A percentile compares a stretch with the other conserved stretches of the same genome.
Conservation (phyloP, 164 flowering plant species). For the Magnolia changhungtana region DNA sequence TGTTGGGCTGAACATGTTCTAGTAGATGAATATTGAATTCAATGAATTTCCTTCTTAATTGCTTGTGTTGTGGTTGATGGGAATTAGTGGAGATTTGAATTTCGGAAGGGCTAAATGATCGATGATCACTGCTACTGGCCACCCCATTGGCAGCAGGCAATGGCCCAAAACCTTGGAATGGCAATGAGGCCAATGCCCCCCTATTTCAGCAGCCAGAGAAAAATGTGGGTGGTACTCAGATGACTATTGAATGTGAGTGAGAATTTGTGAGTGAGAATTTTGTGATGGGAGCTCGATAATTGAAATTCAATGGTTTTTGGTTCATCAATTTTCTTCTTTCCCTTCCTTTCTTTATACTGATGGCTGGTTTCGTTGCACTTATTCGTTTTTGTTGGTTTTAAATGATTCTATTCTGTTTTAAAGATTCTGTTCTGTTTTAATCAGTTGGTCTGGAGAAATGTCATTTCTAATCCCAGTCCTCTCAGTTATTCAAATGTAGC, state of each 20-base stretch:
- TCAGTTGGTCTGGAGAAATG: neutral
- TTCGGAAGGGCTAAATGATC: too few relatives aligned
- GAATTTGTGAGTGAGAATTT: neutral
- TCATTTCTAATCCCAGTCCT: too few relatives aligned
- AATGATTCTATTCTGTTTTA: neutral
- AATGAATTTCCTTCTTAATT: too few relatives aligned
- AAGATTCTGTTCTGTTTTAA: neutral
- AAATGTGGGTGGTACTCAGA: too few relatives aligned
- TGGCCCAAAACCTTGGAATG: neutral
- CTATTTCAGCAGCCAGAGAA: neutral
- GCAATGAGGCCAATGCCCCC: neutral
- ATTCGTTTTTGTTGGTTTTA: neutral
- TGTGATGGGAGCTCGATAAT: neutral
- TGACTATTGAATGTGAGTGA: neutral
- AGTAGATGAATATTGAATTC: too few relatives aligned
- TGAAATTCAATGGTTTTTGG: neutral
- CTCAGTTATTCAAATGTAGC: neutral
- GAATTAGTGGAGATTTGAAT: too few relatives aligned
- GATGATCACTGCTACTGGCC: too few relatives aligned
- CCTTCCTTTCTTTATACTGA: neutral
- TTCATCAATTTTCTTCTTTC: neutral
- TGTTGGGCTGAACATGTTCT: too few relatives aligned
- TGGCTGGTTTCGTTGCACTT: neutral
- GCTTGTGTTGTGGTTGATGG: too few relatives aligned
- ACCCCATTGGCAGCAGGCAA: too few relatives aligned